Percentiles rank a stretch among this genome's conserved stretches.
Evolutionary conservation across 1,284 basidiomycete genomes (phyloP).

Genomic region (Volvariella surrecta): DNA sequence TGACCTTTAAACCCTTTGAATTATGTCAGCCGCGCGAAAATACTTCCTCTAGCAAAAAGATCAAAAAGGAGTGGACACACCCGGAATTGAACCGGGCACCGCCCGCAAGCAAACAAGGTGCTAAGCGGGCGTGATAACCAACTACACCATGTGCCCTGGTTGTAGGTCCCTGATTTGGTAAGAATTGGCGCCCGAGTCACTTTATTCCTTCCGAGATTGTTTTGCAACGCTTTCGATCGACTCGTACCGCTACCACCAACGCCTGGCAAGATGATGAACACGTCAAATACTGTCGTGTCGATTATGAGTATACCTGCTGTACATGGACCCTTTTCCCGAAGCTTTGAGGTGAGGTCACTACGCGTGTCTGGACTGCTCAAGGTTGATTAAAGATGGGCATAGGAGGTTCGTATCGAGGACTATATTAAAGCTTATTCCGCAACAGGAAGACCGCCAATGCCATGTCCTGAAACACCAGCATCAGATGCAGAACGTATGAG

Average conservation of each 20-base stretch:
- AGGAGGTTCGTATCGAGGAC: slow-evolving; percentile 41
- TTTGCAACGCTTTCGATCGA: not conserved
- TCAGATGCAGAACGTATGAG: slow-evolving; percentile 25
- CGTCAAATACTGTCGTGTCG: not conserved
- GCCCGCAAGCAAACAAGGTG: slow-evolving; percentile 13
- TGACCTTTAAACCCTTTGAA: no score
- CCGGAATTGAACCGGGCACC: slow-evolving; percentile 21
- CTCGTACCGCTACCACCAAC: not conserved
- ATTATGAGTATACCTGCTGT: slow-evolving; percentile 16
- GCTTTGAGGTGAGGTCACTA: slow-evolving; percentile 20
- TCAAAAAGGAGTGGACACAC: slow-evolving; percentile 18
- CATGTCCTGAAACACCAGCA: slow-evolving; percentile 31
- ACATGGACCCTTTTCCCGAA: slow-evolving; percentile 15
- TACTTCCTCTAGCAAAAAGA: not conserved
- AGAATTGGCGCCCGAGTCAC: no score
- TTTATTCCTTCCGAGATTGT: no score
- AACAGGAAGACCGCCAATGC: slow-evolving; percentile 34
- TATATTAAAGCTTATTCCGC: slow-evolving; percentile 34
- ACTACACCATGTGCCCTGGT: slow-evolving; percentile 21
- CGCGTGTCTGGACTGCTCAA: not conserved
- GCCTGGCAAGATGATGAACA: not conserved
- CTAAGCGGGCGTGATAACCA: slow-evolving; percentile 22
- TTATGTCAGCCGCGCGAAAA: no score
- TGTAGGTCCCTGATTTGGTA: not conserved
- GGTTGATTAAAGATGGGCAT: slow-evolving; percentile 2